Conservation (phyloP, 176 grass and related monocot genomes). For the Oryza australiensis region DNA sequence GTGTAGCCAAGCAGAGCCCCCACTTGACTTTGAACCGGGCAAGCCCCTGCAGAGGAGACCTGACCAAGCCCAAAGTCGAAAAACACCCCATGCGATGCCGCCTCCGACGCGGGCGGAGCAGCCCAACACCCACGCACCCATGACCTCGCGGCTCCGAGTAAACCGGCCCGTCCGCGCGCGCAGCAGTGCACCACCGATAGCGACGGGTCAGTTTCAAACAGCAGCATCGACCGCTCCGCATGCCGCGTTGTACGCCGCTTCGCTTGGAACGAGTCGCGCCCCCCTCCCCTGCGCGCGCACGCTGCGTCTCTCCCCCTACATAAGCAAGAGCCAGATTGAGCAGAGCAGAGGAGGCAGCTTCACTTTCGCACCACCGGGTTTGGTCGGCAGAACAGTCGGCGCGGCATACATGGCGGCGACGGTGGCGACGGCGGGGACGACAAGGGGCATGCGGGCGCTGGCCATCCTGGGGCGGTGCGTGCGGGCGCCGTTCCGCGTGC, state of each 20-base stretch:
- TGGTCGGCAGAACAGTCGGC: not conserved
- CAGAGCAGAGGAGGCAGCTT: not conserved
- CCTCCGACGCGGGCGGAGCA: too few relatives aligned
- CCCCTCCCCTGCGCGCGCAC: too few relatives aligned
- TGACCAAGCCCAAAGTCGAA: not conserved
- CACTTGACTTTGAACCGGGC: conserved; percentile 37
- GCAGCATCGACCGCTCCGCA: not conserved
- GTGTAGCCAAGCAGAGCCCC: not conserved
- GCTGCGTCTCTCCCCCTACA: too few relatives aligned
- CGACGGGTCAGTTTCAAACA: not conserved
- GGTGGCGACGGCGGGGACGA: conserved; percentile 18
- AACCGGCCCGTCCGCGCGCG: too few relatives aligned
- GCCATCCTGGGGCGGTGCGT: conserved; percentile 40
- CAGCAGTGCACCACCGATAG: too few relatives aligned
- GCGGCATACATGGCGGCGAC: not conserved
- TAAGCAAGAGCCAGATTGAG: not conserved
- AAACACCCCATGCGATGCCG: not conserved
- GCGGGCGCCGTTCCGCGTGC: conserved; percentile 44
- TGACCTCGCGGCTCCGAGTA: too few relatives aligned
- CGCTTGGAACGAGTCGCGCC: conserved; percentile 2
- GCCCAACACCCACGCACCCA: too few relatives aligned
- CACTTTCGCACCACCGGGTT: too few relatives aligned
- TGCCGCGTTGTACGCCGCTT: not conserved
- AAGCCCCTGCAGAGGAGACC: not conserved
- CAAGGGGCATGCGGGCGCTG: conserved; percentile 34